These are phyloP conservation scores for Heimioporus sp. DNA, from an alignment of 768 basidiomycete genomes.

Conservation along the genomic window DNA sequence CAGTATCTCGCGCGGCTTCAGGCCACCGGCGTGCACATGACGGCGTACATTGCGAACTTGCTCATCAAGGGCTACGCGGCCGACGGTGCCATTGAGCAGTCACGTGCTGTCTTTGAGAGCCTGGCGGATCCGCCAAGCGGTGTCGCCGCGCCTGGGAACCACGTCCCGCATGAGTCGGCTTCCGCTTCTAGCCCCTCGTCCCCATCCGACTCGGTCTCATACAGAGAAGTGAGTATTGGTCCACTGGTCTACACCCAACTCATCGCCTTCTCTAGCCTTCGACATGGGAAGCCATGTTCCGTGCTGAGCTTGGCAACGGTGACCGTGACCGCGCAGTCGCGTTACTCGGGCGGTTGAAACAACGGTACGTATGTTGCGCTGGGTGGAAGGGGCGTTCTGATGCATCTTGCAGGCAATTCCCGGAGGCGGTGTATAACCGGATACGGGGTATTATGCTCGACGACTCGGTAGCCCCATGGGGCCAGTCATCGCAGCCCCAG, in stretches of 20 bases:
- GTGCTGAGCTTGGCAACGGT: slow-evolving; percentile 81
- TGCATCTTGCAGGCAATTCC: slow-evolving; percentile 56
- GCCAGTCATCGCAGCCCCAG: slow-evolving; percentile 19
- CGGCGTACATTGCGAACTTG: slow-evolving; percentile 89
- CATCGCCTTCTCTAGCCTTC: slow-evolving; percentile 54
- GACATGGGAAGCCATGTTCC: slow-evolving; percentile 95
- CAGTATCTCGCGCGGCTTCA: slow-evolving; percentile 62
- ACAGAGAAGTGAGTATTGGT: slow-evolving; percentile 27
- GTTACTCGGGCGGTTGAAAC: slow-evolving; percentile 68
- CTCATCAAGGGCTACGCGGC: slow-evolving; percentile 62
- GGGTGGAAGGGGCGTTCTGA: not conserved
- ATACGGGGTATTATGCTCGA: slow-evolving; percentile 82
- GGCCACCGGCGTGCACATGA: slow-evolving; percentile 72
- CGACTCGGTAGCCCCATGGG: slow-evolving; percentile 53
- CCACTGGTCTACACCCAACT: no score
- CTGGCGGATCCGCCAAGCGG: slow-evolving; percentile 80
- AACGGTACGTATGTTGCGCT: slow-evolving; percentile 45
- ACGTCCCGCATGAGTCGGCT: slow-evolving; percentile 59
- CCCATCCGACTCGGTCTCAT: slow-evolving; percentile 42
- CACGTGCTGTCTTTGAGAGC: slow-evolving; percentile 76
- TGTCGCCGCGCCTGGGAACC: slow-evolving; percentile 87
- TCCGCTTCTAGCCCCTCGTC: slow-evolving; percentile 29
- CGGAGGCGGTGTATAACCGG: slow-evolving; percentile 73
- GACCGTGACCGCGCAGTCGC: slow-evolving; percentile 66
- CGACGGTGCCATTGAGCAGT: slow-evolving; percentile 63